Percentiles rank a stretch among this genome's conserved stretches.
These are phyloP conservation scores for Cercophora samala DNA, from an alignment of 495 filamentous ascomycete genomes.

Conservation along the genomic window DNA sequence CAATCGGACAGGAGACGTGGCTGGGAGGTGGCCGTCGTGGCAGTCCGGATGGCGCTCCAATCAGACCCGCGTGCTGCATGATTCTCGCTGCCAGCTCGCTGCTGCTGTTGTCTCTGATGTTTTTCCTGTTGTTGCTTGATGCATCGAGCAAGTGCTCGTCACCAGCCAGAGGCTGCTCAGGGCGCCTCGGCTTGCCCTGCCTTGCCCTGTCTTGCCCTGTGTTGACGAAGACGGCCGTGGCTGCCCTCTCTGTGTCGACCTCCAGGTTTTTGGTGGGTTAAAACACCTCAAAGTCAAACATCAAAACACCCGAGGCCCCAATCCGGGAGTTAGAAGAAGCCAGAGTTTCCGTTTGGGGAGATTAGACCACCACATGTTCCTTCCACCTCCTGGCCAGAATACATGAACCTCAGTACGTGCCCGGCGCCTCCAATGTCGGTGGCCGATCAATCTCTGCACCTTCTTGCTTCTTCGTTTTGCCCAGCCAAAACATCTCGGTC, in stretches of 20 bases:
- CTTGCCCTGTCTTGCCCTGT: neutral
- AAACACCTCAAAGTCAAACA: neutral
- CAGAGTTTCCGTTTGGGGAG: neutral
- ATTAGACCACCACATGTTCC: slow-evolving; percentile 7
- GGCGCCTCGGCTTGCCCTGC: neutral
- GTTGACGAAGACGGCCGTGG: neutral
- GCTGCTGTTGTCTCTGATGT: neutral
- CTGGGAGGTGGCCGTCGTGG: slow-evolving; percentile 15
- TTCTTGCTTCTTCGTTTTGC: slow-evolving; percentile 5
- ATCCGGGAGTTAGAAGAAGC: neutral
- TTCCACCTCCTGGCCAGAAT: slow-evolving; percentile 10
- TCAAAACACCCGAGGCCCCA: slow-evolving; percentile 2
- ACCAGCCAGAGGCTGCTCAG: neutral
- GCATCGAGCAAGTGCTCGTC: slow-evolving; percentile 16
- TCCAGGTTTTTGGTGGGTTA: neutral
- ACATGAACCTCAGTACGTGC: slow-evolving; percentile 12
- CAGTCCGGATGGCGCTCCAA: slow-evolving; percentile 20
- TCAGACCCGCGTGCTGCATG: slow-evolving; percentile 10
- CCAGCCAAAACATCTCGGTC: slow-evolving; percentile 8
- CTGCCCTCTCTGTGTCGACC: neutral
- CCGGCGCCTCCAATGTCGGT: slow-evolving; percentile 10
- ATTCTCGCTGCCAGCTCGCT: slow-evolving; percentile 10
- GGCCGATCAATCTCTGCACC: slow-evolving; percentile 14
- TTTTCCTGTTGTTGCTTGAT: neutral
- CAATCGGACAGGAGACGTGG: slow-evolving; percentile 19